Evolutionary conservation across 208 protist species (phyloP).

Genomic region (Trypanosoma theileri): DNA sequence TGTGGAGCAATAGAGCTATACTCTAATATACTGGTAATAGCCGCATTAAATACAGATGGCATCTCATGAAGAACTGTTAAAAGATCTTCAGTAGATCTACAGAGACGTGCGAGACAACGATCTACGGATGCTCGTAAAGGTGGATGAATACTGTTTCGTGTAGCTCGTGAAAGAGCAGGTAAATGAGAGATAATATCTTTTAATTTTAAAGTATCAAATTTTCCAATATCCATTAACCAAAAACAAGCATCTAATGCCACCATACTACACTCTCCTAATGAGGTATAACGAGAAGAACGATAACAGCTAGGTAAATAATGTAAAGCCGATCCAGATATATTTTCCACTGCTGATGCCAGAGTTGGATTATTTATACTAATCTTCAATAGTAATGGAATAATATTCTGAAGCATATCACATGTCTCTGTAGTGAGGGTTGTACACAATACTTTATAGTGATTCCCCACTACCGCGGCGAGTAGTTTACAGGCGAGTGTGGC

Average conservation of each 20-base stretch:
- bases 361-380: slow-evolving; percentile 74
- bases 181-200: slow-evolving; percentile 49
- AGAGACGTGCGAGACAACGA: slow-evolving; percentile 47
- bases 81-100: slow-evolving; percentile 40
- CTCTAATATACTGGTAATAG: slow-evolving; percentile 56
- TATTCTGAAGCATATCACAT: slow-evolving; percentile 26
- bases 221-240: slow-evolving; percentile 27
- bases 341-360: slow-evolving; percentile 43
- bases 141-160: slow-evolving; percentile 60
- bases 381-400: slow-evolving; percentile 58
- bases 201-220: slow-evolving; percentile 33
- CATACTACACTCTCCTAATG: slow-evolving; percentile 71
- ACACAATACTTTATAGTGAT: slow-evolving; percentile 28
- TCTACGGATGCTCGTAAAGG: slow-evolving; percentile 62
- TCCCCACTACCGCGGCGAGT: slow-evolving; percentile 46
- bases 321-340: slow-evolving; percentile 50
- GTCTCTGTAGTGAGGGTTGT: slow-evolving; percentile 24
- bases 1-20: slow-evolving; percentile 45
- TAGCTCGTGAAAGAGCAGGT: slow-evolving; percentile 46
- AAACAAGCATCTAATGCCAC: slow-evolving; percentile 67
- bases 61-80: slow-evolving; percentile 47
- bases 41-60: slow-evolving; percentile 60
- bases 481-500: slow-evolving; percentile 69
- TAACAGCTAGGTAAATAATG: slow-evolving; percentile 50
- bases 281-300: slow-evolving; percentile 62